These are phyloP conservation scores for Lepidium africanum DNA, from an alignment of 345 rosid species.

Conservation along the genomic window DNA sequence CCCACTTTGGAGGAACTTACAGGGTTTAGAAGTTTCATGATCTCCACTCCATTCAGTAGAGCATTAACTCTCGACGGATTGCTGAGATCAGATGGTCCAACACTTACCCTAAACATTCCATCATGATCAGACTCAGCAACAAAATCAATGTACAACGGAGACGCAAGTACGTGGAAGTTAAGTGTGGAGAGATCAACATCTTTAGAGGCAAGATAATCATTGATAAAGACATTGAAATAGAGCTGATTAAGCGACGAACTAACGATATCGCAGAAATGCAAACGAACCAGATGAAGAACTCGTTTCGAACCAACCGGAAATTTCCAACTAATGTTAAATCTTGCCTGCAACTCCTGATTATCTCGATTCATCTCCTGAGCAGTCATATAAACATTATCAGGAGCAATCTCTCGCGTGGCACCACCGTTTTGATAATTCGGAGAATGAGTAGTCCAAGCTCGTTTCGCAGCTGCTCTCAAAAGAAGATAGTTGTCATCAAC, in stretches of 20 bases:
- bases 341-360: constrained; percentile 31
- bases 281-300: constrained; percentile 57
- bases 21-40: constrained; percentile 58
- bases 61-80: constrained; percentile 49
- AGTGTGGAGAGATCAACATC: constrained; percentile 78
- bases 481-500: constrained; percentile 71
- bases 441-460: constrained; percentile 33
- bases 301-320: constrained; percentile 49
- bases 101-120: constrained; percentile 51
- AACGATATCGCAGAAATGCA: constrained; percentile 93
- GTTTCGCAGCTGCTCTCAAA: constrained; percentile 60
- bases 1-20: constrained; percentile 13
- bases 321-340: constrained; percentile 73
- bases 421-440: constrained; percentile 80
- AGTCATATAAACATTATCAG: constrained; percentile 82
- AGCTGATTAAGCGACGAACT: constrained; percentile 69
- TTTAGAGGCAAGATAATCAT: constrained; percentile 47
- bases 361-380: constrained; percentile 84
- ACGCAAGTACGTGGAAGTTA: constrained; percentile 50
- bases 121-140: constrained; percentile 51
- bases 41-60: constrained; percentile 80
- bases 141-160: constrained; percentile 72
- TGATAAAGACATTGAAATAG: constrained; percentile 70
- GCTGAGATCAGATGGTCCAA: constrained; percentile 88
- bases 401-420: constrained; percentile 61